Base-by-base conservation (phyloP, 495 filamentous ascomycete species). In the Penicillium macrosclerotiorum region DNA sequence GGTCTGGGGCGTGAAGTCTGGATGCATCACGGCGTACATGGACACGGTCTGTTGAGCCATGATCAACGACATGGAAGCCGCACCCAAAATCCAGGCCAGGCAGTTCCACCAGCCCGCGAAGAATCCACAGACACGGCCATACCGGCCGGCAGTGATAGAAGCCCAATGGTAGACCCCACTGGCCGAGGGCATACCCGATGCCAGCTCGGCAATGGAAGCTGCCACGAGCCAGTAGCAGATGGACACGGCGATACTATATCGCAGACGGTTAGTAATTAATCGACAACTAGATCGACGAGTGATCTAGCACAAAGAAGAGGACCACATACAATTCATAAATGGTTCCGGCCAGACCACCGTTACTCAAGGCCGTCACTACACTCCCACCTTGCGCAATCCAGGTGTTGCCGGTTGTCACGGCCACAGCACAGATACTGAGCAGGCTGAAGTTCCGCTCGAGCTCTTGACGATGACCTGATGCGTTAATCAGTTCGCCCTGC, bases 131-230 rank as follows among this genome's bases (percentile, higher is more conserved):
- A 78, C 59, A 11, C 86, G 78, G 23, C 88, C 89, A 61, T 82
- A 85, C 34, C 69, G 78, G 2, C 86, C 86, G 4, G 79, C 81
- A 0, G 88, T 88, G 12, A 91, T 76, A 0, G 83, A 82, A 4
- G 88, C 86, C 88, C 88, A 93, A 61, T 93, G 88, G 51, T 92
- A 92, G 2, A 95, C 68, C 49, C 88, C 88, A 45, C 82, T 85
- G n/a, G 83, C 73, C 0, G 86, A 89, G 9, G 89, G 88, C 59
- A 94, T 85, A 4, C 85, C 78, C 4, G 87, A 90, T 20, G 88
- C 87, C 49, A 93, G 72, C 70, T 92, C 80, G 6, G 82, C 80
- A 25, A 87, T 77, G 3, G 78, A 83, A 3, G 79, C 75, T 1
- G 75, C 74, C 26, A 79, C 73, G 19, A 78, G 54, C 49, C 67